Evolutionary conservation across 805 yeast species (phyloP), one percentile per base, ranked within the genome.

Genomic region (Priceomyces fermenticarens): DNA sequence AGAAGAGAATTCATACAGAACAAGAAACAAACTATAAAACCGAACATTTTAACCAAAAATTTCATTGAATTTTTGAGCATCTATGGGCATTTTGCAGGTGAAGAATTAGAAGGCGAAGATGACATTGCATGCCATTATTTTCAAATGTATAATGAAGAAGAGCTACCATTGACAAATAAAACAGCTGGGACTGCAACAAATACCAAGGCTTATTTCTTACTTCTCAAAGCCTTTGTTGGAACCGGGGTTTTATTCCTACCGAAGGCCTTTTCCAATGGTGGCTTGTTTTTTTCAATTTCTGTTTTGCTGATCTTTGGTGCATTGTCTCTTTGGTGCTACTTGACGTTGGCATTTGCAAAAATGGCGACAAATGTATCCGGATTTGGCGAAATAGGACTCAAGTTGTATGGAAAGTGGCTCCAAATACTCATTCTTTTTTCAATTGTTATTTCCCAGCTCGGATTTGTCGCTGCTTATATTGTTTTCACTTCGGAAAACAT

Each of bases 21-120:
- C 30, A 66, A 68, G 40, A 57, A 60, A 28, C 53, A 49, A 17
- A 46, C 53, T 8, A 44, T 36, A 30, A 43, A 48, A 8, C 52
- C 80, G 69, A 69, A 80, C 8, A 72, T 81, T 42, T 58, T 85
- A 30, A 81, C 95, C 1, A 74, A 79, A 43, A 86, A 85, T 58
- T 86, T 86, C 48, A 69, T 85, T 50, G 93, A 86, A 58, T 86
- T 86, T 54, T 65, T 86, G 35, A 81, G 85, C 47, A 72, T 86
- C 6, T 86, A 86, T 60, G 95, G 95, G 5, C 91, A 86, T 65
- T 86, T 86, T 62, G 93, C 93, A 2, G 95, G 95, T 56, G 93
- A 85, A 60, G 78, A 81, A 30, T 72, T 85, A 40, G 91, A 84
- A 52, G 85, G 80, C 53, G 82, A 77, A 40, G 89, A 81, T 53